Percentiles rank a stretch among this genome's conserved stretches.
Evolutionary conservation across 1,139 yeast species (phyloP).

Genomic region (Suhomyces choctaworum): DNA sequence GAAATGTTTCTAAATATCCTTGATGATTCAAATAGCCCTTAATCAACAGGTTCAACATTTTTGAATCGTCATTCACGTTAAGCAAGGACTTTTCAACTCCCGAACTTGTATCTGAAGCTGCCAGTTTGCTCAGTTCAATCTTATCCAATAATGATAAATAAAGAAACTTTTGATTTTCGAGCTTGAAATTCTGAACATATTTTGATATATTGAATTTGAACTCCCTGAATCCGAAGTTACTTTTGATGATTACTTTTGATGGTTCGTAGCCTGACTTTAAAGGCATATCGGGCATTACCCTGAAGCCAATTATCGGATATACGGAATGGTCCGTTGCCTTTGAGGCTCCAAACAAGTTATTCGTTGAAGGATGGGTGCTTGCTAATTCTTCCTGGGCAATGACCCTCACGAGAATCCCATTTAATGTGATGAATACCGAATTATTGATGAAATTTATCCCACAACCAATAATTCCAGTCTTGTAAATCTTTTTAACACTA

Average conservation of each 20-base stretch:
- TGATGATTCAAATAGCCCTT: constrained; percentile 70
- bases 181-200: constrained; percentile 52
- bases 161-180: constrained; percentile 24
- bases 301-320: constrained; percentile 45
- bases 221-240: constrained; percentile 73
- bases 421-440: constrained; percentile 74
- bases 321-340: constrained; percentile 23
- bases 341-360: constrained; percentile 26
- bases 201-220: constrained; percentile 72
- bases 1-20: constrained; percentile 69
- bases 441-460: constrained; percentile 72
- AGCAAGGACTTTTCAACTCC: constrained; percentile 25
- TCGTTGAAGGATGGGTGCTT: constrained; percentile 25
- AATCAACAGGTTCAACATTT: constrained; percentile 55
- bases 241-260: constrained; percentile 33
- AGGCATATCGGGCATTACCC: constrained; percentile 27
- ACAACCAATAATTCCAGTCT: constrained; percentile 73
- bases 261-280: constrained; percentile 11
- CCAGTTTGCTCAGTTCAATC: constrained; percentile 11
- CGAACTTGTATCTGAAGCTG: constrained; percentile 5
- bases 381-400: constrained; percentile 34
- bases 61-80: constrained; percentile 30
- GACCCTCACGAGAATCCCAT: constrained; percentile 57
- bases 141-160: constrained; percentile 22
- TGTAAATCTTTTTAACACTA: constrained; percentile 21